These are phyloP conservation scores for Kodamaea fukazawae DNA, from an alignment of 805 yeast genomes.

Conservation along the genomic window DNA sequence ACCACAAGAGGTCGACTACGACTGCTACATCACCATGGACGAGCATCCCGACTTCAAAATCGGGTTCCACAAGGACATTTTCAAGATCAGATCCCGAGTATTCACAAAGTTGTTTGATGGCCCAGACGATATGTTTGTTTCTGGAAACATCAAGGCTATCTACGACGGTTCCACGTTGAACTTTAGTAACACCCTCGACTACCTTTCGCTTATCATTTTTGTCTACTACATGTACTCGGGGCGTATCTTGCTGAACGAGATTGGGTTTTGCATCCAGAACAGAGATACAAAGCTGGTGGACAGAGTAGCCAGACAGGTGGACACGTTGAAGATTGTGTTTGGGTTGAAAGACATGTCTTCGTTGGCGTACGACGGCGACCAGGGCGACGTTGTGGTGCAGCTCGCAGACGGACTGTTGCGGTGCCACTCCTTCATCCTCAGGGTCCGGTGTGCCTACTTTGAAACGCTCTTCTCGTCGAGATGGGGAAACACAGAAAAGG, in stretches of 20 bases:
- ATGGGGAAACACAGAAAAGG: conserved; percentile 43
- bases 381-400: conserved; percentile 42
- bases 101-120: conserved; percentile 21
- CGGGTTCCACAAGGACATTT: conserved; percentile 36
- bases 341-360: conserved; percentile 4
- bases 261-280: conserved; percentile 4
- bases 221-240: conserved; percentile 44
- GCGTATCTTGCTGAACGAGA: conserved; percentile 6
- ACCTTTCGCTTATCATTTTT: conserved; percentile 40
- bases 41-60: conserved; percentile 21
- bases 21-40: conserved; percentile 29
- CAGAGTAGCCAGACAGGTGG: conserved; percentile 9
- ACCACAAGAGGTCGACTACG: conserved; percentile 30
- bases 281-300: conserved; percentile 3
- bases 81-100: conserved; percentile 29
- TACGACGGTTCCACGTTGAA: conserved; percentile 18
- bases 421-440: conserved; percentile 53
- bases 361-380: conserved; percentile 9
- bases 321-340: conserved; percentile 10
- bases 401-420: conserved; percentile 46
- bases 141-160: conserved; percentile 24
- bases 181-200: conserved; percentile 22
- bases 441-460: conserved; percentile 60
- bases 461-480: conserved; percentile 51
- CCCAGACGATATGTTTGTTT: conserved; percentile 19